Percentiles rank a stretch among this genome's conserved stretches.
Conservation (phyloP, 2,329 filamentous ascomycete species). For the Hypoxylon sp. region DNA sequence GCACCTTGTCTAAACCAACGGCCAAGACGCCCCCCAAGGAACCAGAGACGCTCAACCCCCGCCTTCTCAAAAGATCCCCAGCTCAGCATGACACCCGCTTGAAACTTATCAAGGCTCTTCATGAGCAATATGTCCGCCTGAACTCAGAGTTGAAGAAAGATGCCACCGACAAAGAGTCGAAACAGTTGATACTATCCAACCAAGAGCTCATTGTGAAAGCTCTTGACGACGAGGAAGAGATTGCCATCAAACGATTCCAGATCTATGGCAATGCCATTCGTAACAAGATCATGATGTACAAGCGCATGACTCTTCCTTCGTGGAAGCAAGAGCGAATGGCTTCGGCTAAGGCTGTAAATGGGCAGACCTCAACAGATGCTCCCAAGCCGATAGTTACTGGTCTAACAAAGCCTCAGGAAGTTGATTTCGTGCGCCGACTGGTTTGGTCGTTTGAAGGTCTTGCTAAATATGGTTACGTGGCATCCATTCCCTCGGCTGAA, state of each 20-base stretch:
- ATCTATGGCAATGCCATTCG: constrained; percentile 91
- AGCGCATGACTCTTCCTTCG: constrained; percentile 78
- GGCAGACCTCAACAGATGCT: constrained; percentile 55
- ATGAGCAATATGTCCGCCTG: constrained; percentile 76
- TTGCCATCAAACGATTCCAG: constrained; percentile 74
- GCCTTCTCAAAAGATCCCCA: constrained; percentile 72
- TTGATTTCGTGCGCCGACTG: constrained; percentile 73
- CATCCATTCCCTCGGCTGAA: constrained; percentile 72
- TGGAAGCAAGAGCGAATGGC: constrained; percentile 76
- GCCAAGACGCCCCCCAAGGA: constrained; percentile 51
- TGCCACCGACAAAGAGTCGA: constrained; percentile 62
- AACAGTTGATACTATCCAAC: constrained; percentile 70
- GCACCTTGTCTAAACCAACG: constrained; percentile 20
- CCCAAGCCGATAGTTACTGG: constrained; percentile 77
- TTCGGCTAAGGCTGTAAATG: constrained; percentile 52
- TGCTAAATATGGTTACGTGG: constrained; percentile 82
- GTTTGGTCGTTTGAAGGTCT: constrained; percentile 75
- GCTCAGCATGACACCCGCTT: constrained; percentile 70
- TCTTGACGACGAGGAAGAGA: constrained; percentile 83
- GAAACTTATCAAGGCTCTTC: constrained; percentile 73
- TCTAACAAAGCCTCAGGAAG: constrained; percentile 76
- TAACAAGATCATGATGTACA: constrained; percentile 81
- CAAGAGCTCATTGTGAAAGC: constrained; percentile 78
- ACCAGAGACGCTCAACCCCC: constrained; percentile 75
- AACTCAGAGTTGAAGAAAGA: constrained; percentile 74